Percentiles rank a stretch among this genome's conserved stretches.
phyloP scores from a whole-genome alignment of 2,329 filamentous ascomycete species.

The Penicillium psychrosexuale region DNA sequence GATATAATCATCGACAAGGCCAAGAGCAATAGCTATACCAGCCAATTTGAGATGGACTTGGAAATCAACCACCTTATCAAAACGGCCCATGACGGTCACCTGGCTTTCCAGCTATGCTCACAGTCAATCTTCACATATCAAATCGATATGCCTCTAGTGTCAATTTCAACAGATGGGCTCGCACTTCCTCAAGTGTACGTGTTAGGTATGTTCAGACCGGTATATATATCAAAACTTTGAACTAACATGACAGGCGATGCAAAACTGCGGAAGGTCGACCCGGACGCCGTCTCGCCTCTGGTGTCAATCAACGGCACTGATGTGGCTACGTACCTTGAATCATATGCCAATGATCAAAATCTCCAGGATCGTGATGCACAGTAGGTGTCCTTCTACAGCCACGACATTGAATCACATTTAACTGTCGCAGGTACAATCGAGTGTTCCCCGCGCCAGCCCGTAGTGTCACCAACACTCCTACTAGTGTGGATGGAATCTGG shows the following conservation, averaged over 20 bases:
- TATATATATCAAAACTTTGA: not conserved
- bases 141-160: slow-evolving; percentile 50
- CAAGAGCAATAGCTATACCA: slow-evolving; percentile 43
- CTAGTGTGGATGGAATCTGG: slow-evolving; percentile 19
- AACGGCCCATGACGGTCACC: slow-evolving; percentile 62
- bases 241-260: slow-evolving; percentile 16
- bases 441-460: slow-evolving; percentile 23
- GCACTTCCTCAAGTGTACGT: slow-evolving; percentile 56
- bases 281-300: slow-evolving; percentile 48
- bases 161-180: slow-evolving; percentile 59
- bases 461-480: slow-evolving; percentile 19
- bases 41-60: slow-evolving; percentile 55
- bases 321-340: slow-evolving; percentile 45
- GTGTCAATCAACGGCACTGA: slow-evolving; percentile 57
- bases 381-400: slow-evolving; percentile 30
- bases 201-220: slow-evolving; percentile 12
- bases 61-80: slow-evolving; percentile 55
- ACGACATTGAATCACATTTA: slow-evolving; percentile 3
- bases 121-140: slow-evolving; percentile 48
- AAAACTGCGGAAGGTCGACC: slow-evolving; percentile 13
- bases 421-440: slow-evolving; percentile 22
- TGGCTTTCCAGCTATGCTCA: slow-evolving; percentile 30
- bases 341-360: slow-evolving; percentile 47
- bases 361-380: slow-evolving; percentile 58
- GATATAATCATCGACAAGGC: slow-evolving; percentile 48